Evolutionary conservation across 306 rosid genomes (phyloP).

Genomic region (Medicago ruthenica): DNA sequence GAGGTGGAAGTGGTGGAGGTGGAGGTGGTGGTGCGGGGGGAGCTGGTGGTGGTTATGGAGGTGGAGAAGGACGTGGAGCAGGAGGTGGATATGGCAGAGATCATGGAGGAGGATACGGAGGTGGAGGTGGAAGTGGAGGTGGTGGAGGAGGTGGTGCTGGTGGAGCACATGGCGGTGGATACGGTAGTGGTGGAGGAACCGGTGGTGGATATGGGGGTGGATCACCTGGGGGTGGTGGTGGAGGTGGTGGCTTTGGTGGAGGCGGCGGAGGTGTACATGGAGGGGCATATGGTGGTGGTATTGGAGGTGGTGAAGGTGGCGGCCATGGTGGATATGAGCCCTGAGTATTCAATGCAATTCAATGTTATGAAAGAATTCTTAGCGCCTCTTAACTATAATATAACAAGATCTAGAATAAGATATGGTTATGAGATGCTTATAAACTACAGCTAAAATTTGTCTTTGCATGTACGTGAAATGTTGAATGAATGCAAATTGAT

Average conservation of each 20-base stretch:
- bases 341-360: conserved; percentile 27
- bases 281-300: conserved; percentile 50
- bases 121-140: conserved; percentile 40
- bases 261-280: conserved; percentile 49
- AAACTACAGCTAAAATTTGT: neutral
- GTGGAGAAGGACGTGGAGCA: conserved; percentile 46
- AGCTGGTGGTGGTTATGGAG: conserved; percentile 46
- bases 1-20: conserved; percentile 44
- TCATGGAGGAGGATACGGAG: conserved; percentile 41
- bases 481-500: conserved; percentile 12
- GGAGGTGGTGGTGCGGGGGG: conserved; percentile 45
- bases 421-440: conserved; percentile 19
- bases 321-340: conserved; percentile 62
- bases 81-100: conserved; percentile 47
- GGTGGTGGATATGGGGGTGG: conserved; percentile 50
- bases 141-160: conserved; percentile 49
- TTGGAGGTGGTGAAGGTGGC: conserved; percentile 47
- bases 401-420: conserved; percentile 44
- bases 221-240: conserved; percentile 41
- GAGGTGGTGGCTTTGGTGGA: conserved; percentile 38
- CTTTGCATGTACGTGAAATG: neutral
- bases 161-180: conserved; percentile 57
- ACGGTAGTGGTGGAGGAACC: conserved; percentile 49
- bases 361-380: neutral
- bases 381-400: neutral